phyloP scores from a whole-genome alignment of 345 rosid genomes.

The Corymbia maculata region DNA sequence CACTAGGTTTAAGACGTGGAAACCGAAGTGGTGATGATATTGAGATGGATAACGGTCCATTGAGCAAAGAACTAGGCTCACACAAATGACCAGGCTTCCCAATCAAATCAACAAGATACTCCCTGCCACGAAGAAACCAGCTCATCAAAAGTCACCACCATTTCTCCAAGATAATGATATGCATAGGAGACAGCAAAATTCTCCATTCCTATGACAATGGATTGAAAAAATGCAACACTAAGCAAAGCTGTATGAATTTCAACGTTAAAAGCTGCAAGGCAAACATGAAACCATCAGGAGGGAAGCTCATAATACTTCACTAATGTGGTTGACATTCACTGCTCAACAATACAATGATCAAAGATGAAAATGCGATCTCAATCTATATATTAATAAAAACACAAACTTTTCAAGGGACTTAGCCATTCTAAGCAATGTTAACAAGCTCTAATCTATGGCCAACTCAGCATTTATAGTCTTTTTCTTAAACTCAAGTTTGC shows the following conservation, averaged over 20 bases:
- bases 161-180: neutral
- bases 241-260: neutral
- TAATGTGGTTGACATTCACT: neutral
- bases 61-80: constrained; percentile 92
- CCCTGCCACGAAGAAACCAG: constrained; percentile 54
- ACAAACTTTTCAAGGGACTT: neutral
- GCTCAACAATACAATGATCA: neutral
- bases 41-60: constrained; percentile 91
- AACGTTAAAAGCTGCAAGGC: neutral
- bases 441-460: neutral
- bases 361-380: neutral
- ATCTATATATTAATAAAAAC: neutral
- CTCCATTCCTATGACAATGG: neutral
- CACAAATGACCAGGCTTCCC: constrained; percentile 86
- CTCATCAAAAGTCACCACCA: constrained; percentile 5
- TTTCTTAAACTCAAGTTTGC: neutral
- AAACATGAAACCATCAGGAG: neutral
- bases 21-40: constrained; percentile 94
- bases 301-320: neutral
- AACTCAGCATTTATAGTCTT: neutral
- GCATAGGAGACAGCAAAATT: neutral
- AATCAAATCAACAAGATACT: constrained; percentile 84
- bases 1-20: constrained; percentile 63
- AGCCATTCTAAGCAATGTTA: neutral
- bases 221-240: neutral